Evolutionary conservation across 371 early-diverging fungal species (phyloP).

Genomic region (Mucor velutinosus): DNA sequence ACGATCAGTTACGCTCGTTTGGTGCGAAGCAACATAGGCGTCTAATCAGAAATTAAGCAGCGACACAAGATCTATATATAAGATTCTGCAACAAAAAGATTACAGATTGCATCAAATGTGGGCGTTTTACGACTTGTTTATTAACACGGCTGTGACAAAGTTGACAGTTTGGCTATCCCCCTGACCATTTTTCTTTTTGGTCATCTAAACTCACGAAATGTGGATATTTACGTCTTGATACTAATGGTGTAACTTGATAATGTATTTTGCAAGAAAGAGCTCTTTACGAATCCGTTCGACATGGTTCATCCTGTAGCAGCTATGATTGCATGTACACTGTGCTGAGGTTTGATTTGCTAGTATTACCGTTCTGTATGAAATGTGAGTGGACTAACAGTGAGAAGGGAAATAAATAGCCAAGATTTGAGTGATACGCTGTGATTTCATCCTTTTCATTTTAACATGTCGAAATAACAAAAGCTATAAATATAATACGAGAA

Average conservation of each 20-base stretch:
- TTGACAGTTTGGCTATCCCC: neutral
- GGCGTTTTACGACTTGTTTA: neutral
- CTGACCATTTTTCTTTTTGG: neutral
- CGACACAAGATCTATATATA: neutral
- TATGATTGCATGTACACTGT: no score
- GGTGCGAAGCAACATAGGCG: no score
- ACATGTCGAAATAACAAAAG: conserved; percentile 1
- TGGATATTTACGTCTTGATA: neutral
- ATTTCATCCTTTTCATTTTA: neutral
- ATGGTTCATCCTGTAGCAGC: neutral
- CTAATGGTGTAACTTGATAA: neutral
- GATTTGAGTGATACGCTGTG: neutral
- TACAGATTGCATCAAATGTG: neutral
- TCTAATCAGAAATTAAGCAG: no score
- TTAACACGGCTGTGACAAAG: neutral
- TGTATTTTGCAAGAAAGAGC: neutral
- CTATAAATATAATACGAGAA: neutral
- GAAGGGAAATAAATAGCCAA: no score
- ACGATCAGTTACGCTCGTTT: no score
- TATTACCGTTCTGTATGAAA: no score
- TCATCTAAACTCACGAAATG: neutral
- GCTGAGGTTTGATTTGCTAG: no score
- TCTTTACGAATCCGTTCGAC: neutral
- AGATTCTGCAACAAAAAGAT: neutral
- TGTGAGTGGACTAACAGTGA: no score